Evolutionary conservation across 2,329 filamentous ascomycete species (phyloP), one percentile per base, ranked within the genome.

Genomic region (Neopestalotiopsis sp.): DNA sequence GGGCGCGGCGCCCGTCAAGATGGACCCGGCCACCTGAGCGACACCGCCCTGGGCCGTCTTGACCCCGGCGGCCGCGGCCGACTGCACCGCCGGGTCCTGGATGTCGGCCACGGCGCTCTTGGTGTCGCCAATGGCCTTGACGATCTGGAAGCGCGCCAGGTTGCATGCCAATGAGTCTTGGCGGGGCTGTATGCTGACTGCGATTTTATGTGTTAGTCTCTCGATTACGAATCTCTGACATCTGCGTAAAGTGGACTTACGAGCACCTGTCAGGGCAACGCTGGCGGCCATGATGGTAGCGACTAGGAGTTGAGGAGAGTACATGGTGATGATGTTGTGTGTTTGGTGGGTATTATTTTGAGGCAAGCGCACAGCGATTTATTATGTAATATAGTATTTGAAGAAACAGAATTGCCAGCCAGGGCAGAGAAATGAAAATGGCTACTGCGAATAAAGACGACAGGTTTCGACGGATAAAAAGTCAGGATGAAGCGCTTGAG

Each of bases 61-160:
- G 6, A 70, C 57, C 10, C 64, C 69, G 2, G 69, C 68, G 49
- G 67, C 38, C n/a, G 69, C 67, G 7, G 67, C 67, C 28, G 59
- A 20, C 40, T 66, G 62, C 3, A 70, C 69, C 28, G 64, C 30
- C 5, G 69, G 20, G 58, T 70, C 69, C 28, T 69, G 59, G 40
- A 70, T 70, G 7, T 67, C 28, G n/a, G n/a, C 69, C 5, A 69
- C 67, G 38, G 67, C 56, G 34, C 65, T 57, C 59, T 69, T 56
- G 34, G 69, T 69, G 53, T 70, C 61, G 42, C 64, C 61, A 12
- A 70, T 58, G 28, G 69, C 69, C 34, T 57, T 59, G 59, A 70
- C 65, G 61, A 70, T 70, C 12, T 66, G 67, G 14, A 67, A 24
- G 6, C 69, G 69, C 10, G 69, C 69, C 5, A 45, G 24, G 64